Conservation (phyloP, 306 rosid species). For the Trifolium subterraneum region DNA sequence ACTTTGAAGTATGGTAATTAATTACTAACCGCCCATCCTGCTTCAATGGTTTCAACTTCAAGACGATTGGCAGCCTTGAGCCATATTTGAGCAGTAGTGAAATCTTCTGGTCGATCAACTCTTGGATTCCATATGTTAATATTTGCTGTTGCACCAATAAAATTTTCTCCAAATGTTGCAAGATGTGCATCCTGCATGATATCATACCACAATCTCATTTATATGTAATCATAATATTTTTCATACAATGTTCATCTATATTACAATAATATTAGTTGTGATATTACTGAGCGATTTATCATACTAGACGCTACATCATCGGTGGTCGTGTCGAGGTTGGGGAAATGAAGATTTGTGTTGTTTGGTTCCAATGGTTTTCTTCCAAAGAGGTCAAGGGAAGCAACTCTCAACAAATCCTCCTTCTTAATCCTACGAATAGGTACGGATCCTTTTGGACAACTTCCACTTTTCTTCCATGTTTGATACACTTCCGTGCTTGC, state of each 20-base stretch:
- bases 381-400: conserved; percentile 55
- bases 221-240: background rate
- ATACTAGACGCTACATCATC: background rate
- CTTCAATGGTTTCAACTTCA: conserved; percentile 64
- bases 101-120: conserved; percentile 53
- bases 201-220: background rate
- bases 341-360: background rate
- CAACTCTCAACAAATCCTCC: conserved; percentile 50
- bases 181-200: conserved; percentile 53
- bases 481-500: conserved; percentile 34
- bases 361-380: conserved; percentile 33
- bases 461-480: conserved; percentile 69
- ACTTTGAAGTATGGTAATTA: too few species aligned
- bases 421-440: conserved; percentile 61
- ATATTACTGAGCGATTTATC: conserved; percentile 55
- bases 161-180: conserved; percentile 50
- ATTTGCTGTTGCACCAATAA: conserved; percentile 63
- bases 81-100: conserved; percentile 69
- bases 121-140: conserved; percentile 70
- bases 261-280: background rate
- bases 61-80: conserved; percentile 45
- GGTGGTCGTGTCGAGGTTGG: background rate
- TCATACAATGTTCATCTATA: background rate
- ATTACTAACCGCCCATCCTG: conserved; percentile 52
- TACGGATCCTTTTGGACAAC: conserved; percentile 67